phyloP scores from a whole-genome alignment of 176 grass and related monocot species.

The Oryza coarctata region DNA sequence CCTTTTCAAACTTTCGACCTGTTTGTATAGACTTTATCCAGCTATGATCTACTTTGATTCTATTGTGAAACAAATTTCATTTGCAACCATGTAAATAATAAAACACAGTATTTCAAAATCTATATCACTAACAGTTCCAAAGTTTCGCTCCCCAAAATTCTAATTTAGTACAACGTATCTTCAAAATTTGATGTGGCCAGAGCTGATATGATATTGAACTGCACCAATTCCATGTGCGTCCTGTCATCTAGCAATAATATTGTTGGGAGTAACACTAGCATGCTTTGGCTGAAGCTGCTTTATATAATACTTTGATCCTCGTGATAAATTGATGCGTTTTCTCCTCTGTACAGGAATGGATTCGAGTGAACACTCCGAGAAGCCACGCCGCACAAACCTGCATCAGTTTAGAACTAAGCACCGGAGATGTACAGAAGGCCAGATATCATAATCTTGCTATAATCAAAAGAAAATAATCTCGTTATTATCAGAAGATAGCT shows the following conservation, averaged over 20 bases:
- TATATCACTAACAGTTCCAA: neutral
- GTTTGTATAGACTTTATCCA: slow-evolving; percentile 6
- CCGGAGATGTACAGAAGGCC: slow-evolving; percentile 1
- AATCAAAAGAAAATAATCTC: neutral
- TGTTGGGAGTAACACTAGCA: slow-evolving; percentile 40
- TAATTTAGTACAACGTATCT: neutral
- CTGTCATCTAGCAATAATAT: slow-evolving; percentile 42
- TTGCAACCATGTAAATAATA: neutral
- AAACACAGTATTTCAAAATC: neutral
- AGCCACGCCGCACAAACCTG: slow-evolving; percentile 94
- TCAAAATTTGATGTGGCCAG: neutral
- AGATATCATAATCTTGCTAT: neutral
- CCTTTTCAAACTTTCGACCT: neutral
- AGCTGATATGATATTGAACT: neutral
- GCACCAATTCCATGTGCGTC: neutral
- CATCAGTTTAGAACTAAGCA: slow-evolving; percentile 32
- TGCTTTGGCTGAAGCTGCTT: slow-evolving; percentile 64
- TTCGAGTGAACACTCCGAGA: slow-evolving; percentile 68
- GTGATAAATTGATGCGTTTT: slow-evolving; percentile 68
- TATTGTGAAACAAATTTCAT: neutral
- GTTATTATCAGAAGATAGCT: slow-evolving; percentile 7
- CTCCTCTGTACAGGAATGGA: slow-evolving; percentile 72
- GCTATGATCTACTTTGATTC: neutral
- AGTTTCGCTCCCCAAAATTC: neutral
- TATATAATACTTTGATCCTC: slow-evolving; percentile 87